phyloP scores from a whole-genome alignment of 2,329 filamentous ascomycete genomes.

The Aspergillus alliaceus region DNA sequence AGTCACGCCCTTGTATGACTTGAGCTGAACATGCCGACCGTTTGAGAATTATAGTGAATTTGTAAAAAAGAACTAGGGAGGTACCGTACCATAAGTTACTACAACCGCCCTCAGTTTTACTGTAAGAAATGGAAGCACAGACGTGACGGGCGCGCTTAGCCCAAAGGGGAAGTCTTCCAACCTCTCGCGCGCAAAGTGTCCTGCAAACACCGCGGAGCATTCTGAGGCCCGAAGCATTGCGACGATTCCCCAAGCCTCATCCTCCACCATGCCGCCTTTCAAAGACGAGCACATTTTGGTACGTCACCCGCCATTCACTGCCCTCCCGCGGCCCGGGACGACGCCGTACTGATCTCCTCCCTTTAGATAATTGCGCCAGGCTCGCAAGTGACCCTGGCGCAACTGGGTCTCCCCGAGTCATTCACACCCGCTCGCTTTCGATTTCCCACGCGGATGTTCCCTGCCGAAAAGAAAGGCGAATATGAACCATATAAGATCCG shows the following conservation, averaged over 20 bases:
- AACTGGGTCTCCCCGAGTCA: constrained; percentile 84
- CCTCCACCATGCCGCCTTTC: constrained; percentile 48
- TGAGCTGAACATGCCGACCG: too few relatives aligned
- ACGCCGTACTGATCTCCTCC: constrained; percentile 4
- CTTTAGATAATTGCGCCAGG: constrained; percentile 60
- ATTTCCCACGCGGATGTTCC: constrained; percentile 92
- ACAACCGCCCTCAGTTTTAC: too few relatives aligned
- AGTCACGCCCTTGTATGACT: too few relatives aligned
- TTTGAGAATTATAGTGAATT: too few relatives aligned
- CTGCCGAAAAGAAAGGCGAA: constrained; percentile 70
- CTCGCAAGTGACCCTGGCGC: constrained; percentile 85
- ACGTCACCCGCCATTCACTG: constrained; percentile 19
- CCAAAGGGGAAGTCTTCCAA: constrained; percentile 21
- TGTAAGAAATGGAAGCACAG: neutral
- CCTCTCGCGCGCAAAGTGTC: constrained; percentile 19
- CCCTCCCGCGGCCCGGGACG: neutral
- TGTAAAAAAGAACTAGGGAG: too few relatives aligned
- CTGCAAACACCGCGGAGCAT: constrained; percentile 21
- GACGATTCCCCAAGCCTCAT: constrained; percentile 16
- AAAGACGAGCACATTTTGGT: constrained; percentile 56
- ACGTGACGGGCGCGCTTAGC: constrained; percentile 21
- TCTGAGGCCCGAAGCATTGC: constrained; percentile 12
- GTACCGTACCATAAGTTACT: too few relatives aligned
- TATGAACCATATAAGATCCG: constrained; percentile 81
- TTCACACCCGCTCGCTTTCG: constrained; percentile 86